Evolutionary conservation across 805 yeast genomes (phyloP), one percentile per base, ranked within the genome.

Genomic region (Wickerhamiella siamensis): DNA sequence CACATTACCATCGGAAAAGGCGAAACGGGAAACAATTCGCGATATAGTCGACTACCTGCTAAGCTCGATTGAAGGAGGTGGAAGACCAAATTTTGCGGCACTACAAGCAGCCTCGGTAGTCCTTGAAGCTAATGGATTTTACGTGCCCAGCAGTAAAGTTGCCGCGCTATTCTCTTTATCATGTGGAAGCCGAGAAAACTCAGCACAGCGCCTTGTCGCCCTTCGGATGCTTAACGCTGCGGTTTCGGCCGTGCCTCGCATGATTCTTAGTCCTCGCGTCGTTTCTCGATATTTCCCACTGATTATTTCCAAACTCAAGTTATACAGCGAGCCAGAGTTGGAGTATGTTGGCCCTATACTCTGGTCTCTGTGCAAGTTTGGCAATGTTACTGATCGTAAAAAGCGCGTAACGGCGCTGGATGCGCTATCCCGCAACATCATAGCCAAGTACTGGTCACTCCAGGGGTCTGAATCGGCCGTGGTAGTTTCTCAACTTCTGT

Each of bases 231-330:
- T 44, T 4, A 26, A 39, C 10, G 33, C 42, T 8, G 47, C 45
- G 2, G 36, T 44, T 5, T 21, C 39, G 10, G 38, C 43, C 8
- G 29, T 36, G 17, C 47, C 47, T 5, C 41, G 39, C 12, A 33
- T 39, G 14, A 42, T 44, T n/a, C 16, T 44, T 21, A 39, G 47
- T 31, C 47, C 47, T 29, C 31, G 33, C n/a, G 29, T 44, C 2
- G 36, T 37, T 4, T 3, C 19, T 4, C 32, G 18, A n/a, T 31
- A 29, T 12, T 41, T 42, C 33, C 18, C 27, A 2, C 38, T 36
- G 18, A 27, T 41, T 21, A 8, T 35, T 14, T 36, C 21, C 15
- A 36, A 39, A 38, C 16, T 44, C 14, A 41, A 33, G 26, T 5
- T 36, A 14, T 44, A 36, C 22, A 12, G 10, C 5, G 45, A 42